Percentiles rank a stretch among this genome's conserved stretches.
Evolutionary conservation across 2,329 filamentous ascomycete genomes (phyloP).

Genomic region (Botrytis aclada): DNA sequence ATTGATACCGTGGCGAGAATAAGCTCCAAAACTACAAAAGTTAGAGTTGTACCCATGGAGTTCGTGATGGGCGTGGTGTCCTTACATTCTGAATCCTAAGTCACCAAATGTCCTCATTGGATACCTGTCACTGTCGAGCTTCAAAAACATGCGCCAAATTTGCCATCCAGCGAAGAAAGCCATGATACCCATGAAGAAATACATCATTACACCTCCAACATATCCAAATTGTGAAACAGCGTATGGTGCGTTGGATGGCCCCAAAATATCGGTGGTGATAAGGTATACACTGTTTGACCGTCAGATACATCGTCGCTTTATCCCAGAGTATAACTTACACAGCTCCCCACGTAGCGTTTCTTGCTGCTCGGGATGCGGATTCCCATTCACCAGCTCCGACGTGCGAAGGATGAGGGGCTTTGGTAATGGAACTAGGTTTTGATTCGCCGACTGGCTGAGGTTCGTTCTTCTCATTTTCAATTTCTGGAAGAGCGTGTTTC

Average conservation of each 20-base stretch:
- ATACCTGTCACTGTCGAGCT: slow-evolving; percentile 26
- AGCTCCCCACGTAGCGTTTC: slow-evolving; percentile 47
- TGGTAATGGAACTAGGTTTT: not conserved
- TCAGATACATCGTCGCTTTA: not conserved
- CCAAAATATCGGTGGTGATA: slow-evolving; percentile 28
- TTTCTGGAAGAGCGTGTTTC: slow-evolving; percentile 1
- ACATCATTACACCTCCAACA: slow-evolving; percentile 20
- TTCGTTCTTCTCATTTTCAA: not conserved
- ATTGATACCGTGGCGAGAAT: slow-evolving; percentile 47
- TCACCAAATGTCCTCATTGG: slow-evolving; percentile 27
- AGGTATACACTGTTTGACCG: slow-evolving; percentile 32
- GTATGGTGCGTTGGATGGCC: slow-evolving; percentile 21
- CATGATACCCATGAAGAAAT: slow-evolving; percentile 28
- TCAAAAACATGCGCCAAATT: slow-evolving; percentile 29
- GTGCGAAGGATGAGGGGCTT: not conserved
- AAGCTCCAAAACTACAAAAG: slow-evolving; percentile 39
- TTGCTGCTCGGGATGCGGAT: slow-evolving; percentile 44
- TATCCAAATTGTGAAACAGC: slow-evolving; percentile 19
- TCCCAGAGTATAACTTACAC: slow-evolving; percentile 30
- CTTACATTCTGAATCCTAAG: slow-evolving; percentile 44
- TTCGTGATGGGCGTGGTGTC: not conserved
- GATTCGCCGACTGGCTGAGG: not conserved
- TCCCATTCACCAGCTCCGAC: slow-evolving; percentile 41
- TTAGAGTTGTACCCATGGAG: not conserved
- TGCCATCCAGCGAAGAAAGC: slow-evolving; percentile 28